phyloP scores from a whole-genome alignment of 306 rosid species.

The Fagus crenata region DNA sequence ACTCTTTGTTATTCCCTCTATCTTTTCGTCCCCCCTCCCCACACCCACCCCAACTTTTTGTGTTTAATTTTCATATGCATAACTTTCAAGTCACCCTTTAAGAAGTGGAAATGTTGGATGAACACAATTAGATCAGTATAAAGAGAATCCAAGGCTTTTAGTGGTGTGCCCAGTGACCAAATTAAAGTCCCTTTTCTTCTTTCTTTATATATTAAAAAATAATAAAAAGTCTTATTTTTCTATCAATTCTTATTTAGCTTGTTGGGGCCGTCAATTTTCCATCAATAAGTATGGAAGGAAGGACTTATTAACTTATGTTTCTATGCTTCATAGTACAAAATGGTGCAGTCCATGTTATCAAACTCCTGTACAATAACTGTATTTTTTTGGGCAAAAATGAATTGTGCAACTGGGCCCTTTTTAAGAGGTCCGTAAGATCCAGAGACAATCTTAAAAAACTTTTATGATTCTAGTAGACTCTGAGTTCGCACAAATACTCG shows the following conservation, averaged over 20 bases:
- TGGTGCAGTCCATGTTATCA: neutral
- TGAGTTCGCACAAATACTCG: too few species aligned
- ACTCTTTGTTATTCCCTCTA: constrained; percentile 34
- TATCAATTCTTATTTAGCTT: neutral
- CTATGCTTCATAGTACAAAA: neutral
- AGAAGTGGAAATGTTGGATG: constrained; percentile 27
- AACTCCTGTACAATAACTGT: neutral
- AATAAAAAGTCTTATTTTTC: neutral
- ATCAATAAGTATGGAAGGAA: neutral
- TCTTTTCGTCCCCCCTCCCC: neutral
- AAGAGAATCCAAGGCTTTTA: constrained; percentile 12
- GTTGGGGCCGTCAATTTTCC: neutral
- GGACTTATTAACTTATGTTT: neutral
- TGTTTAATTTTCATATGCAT: constrained; percentile 23
- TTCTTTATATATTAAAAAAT: neutral
- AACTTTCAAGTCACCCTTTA: constrained; percentile 25
- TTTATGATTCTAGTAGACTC: too few species aligned
- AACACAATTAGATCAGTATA: constrained; percentile 9
- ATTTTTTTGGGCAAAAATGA: too few species aligned
- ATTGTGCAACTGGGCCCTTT: too few species aligned
- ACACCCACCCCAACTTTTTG: neutral
- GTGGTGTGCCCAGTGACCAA: constrained; percentile 13
- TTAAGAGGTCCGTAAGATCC: too few species aligned
- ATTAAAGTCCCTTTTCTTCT: neutral
- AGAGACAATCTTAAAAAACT: too few species aligned